Conservation (phyloP, 371 early-diverging fungal species). For the Circinella minor region DNA sequence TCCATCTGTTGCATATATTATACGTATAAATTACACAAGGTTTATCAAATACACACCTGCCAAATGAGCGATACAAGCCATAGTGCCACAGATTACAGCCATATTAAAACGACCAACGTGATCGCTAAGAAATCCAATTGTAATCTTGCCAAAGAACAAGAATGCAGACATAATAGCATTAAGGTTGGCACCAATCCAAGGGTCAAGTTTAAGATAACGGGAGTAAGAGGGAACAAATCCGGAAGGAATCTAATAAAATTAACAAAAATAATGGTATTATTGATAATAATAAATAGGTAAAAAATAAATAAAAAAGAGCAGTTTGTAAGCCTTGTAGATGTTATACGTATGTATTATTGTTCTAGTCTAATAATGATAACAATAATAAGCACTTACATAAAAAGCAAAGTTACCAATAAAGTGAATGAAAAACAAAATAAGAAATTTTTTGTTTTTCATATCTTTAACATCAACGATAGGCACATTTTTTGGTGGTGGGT, state of each 20-base stretch:
- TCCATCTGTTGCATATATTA: too few relatives aligned
- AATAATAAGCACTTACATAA: conserved; percentile 17
- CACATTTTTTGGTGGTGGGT: conserved; percentile 24
- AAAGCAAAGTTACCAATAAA: conserved; percentile 41
- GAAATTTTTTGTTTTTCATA: conserved; percentile 33
- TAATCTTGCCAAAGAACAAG: conserved; percentile 48
- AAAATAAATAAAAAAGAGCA: background rate
- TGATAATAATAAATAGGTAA: too few relatives aligned
- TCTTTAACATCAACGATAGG: conserved; percentile 36
- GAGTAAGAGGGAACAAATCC: conserved; percentile 31
- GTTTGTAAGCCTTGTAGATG: too few relatives aligned
- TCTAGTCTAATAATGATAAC: background rate
- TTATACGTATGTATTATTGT: too few relatives aligned
- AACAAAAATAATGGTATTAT: background rate
- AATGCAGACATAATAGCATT: conserved; percentile 51
- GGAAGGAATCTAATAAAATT: conserved; percentile 11
- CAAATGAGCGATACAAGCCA: conserved; percentile 45
- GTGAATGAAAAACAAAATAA: conserved; percentile 26
- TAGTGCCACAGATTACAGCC: conserved; percentile 45
- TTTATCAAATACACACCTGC: background rate
- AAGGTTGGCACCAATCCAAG: conserved; percentile 40
- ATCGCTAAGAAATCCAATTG: conserved; percentile 56
- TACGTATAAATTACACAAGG: too few relatives aligned
- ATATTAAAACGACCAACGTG: conserved; percentile 61
- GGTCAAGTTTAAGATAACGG: conserved; percentile 32